Percentiles rank a stretch among this genome's conserved stretches.
phyloP scores from a whole-genome alignment of 2,329 filamentous ascomycete genomes.

The Talaromyces sp. region DNA sequence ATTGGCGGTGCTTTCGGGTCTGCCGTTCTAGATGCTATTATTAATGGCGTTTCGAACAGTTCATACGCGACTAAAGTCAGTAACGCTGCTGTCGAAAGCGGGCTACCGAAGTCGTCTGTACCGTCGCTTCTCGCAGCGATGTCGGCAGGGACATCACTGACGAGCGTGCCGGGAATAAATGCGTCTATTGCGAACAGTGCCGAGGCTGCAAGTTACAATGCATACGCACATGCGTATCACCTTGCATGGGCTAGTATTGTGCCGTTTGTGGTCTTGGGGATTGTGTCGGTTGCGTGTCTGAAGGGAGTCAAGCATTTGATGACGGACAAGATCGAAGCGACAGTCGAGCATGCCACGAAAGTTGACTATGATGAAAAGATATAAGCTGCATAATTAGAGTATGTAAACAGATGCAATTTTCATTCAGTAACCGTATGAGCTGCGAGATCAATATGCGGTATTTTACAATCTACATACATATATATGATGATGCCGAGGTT shows the following conservation, averaged over 20 bases:
- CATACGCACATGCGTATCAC: constrained; percentile 45
- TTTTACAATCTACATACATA: no score
- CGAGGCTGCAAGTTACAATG: constrained; percentile 35
- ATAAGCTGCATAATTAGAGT: not conserved
- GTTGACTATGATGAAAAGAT: not conserved
- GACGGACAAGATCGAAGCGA: constrained; percentile 47
- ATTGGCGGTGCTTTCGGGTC: constrained; percentile 48
- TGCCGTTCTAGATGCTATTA: constrained; percentile 48
- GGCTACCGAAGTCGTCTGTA: not conserved
- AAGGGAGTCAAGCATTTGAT: constrained; percentile 47
- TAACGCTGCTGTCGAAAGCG: constrained; percentile 29
- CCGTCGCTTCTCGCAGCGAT: not conserved
- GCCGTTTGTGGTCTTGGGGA: constrained; percentile 47
- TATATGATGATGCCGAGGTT: not conserved
- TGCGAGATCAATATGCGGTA: not conserved
- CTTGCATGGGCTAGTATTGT: constrained; percentile 47
- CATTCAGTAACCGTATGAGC: not conserved
- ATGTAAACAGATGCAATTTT: not conserved
- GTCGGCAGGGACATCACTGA: not conserved
- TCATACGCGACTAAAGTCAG: constrained; percentile 38
- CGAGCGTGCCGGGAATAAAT: constrained; percentile 32
- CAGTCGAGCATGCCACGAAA: constrained; percentile 5
- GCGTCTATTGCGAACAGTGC: constrained; percentile 33
- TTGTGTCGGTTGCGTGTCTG: constrained; percentile 39
- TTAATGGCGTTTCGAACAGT: constrained; percentile 41